Conservation (phyloP, 768 basidiomycete genomes). For the Pleurotus pulmonarius region DNA sequence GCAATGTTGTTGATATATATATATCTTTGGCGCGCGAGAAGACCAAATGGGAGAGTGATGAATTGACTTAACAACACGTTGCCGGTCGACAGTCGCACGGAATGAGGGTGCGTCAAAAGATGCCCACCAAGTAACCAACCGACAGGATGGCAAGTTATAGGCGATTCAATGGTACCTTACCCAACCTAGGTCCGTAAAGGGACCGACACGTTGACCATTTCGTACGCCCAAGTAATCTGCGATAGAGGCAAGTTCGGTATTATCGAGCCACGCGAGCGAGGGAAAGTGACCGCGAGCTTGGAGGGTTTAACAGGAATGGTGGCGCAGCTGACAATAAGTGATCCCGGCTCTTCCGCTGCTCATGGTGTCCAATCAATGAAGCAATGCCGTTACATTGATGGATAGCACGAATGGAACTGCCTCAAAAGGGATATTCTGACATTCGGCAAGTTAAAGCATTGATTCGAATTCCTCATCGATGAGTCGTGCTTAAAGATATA, state of each 20-base stretch:
- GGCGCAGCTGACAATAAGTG: constrained; percentile 3
- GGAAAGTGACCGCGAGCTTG: constrained; percentile 1
- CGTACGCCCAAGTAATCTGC: not conserved
- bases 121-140: not conserved
- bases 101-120: not conserved
- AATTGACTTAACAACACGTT: not conserved
- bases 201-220: not conserved
- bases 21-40: not conserved
- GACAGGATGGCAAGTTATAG: not conserved
- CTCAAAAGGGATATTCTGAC: no score
- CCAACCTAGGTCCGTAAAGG: not conserved
- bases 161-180: not conserved
- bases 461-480: no score
- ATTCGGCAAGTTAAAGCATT: no score
- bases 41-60: not conserved
- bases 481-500: no score
- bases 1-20: constrained; percentile 1
- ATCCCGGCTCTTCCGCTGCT: not conserved
- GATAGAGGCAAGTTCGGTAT: not conserved
- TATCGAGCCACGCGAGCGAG: constrained; percentile 2
- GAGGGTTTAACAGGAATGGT: constrained; percentile 6
- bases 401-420: not conserved
- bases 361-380: not conserved
- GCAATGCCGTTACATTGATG: not conserved
- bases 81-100: not conserved